A percentile compares a stretch with the other conserved stretches of the same genome.
Conservation (phyloP, 768 basidiomycete genomes). For the Russula brevipes region DNA sequence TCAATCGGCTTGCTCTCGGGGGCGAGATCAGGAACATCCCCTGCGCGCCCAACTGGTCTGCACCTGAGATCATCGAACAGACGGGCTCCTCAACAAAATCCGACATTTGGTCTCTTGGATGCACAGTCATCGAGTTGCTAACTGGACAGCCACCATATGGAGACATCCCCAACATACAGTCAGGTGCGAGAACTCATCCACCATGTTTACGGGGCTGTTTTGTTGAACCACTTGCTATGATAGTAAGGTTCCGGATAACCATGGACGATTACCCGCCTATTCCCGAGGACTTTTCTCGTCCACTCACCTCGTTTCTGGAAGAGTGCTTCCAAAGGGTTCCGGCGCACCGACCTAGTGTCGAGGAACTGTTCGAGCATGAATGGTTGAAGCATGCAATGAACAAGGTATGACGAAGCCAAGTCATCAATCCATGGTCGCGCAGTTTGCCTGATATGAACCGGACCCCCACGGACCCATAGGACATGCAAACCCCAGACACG, state of each 20-base stretch:
- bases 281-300: conserved; percentile 71
- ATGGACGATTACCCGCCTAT: conserved; percentile 86
- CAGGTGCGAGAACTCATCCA: neutral
- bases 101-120: neutral
- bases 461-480: neutral
- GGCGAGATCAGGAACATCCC: neutral
- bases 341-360: conserved; percentile 69
- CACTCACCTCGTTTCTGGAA: conserved; percentile 69
- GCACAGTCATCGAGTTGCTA: neutral
- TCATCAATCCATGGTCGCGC: neutral
- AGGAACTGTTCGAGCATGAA: conserved; percentile 77
- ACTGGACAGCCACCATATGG: neutral
- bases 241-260: conserved; percentile 96
- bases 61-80: neutral
- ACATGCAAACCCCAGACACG: neutral
- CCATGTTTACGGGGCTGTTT: no score
- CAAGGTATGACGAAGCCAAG: neutral
- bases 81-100: neutral
- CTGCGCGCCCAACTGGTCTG: neutral
- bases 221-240: neutral
- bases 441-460: neutral
- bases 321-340: conserved; percentile 91
- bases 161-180: neutral
- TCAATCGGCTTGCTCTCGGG: neutral
- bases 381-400: conserved; percentile 61